Base-by-base conservation (phyloP, 169 alveolate genomes). In the Eimeria praecox region DNA sequence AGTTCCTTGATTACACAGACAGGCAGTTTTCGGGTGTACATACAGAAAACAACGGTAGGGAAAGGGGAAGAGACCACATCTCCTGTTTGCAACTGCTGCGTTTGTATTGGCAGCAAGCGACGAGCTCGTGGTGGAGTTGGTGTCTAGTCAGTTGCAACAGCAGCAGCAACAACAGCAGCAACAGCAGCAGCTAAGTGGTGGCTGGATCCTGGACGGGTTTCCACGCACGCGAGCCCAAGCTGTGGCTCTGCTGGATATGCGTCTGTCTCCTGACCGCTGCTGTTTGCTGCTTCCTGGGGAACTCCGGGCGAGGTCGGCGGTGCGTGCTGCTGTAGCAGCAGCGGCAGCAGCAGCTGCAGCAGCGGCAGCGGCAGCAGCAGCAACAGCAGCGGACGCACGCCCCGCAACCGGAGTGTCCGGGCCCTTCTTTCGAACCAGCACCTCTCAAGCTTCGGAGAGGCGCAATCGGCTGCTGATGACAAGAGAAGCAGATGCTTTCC, bases 171-270 rank as follows among this genome's bases (percentile, higher is more conserved):
- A 96, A 96, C 54, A 96, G 96, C 86, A 94, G 97, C 69, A 98
- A 97, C 96, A 94, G 89, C 75, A 77, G 38, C 27, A 35, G 42
- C 98, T 97, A 62, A 94, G 97, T 64, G 94, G 96, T 64, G 97
- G 98, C 42, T 98, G 98, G 97, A 97, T 98, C 64, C 96, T 98
- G 30, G 99, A 98, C 90, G 99, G 99, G 64, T 98, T 97, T 94
- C 99, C 99, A 24, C 96, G 98, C 91, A 98, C 99, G 20, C 95
- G 98, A 92, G 97, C 95, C 22, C 98, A 98, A 96, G 98, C 98
- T 1, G 96, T 98, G 46, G 98, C 98, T 30, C 95, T 98, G 30
- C 33, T 92, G 71, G 92, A 92, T 62, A 69, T 92, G 71, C 86
- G 95, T 22, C 90, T 82, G 73, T 82, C 71, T 10, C 90, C 90